Evolutionary conservation across 2,329 filamentous ascomycete species (phyloP).

Genomic region (Colletotrichum spaethianum): DNA sequence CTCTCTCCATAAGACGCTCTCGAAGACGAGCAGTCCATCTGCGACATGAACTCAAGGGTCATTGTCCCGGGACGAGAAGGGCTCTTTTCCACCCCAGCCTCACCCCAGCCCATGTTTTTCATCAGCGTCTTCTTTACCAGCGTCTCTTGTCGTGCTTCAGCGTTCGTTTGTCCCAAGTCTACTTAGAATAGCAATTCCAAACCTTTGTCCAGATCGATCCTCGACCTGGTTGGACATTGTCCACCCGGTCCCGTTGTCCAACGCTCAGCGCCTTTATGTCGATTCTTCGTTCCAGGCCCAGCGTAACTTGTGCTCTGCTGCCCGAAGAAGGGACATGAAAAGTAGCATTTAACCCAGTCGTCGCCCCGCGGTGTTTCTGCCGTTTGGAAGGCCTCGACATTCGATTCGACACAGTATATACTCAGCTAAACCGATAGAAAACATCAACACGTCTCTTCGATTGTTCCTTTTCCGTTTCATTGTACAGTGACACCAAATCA

Average conservation of each 20-base stretch:
- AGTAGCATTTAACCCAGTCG: neutral
- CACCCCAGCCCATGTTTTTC: neutral
- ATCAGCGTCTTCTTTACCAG: neutral
- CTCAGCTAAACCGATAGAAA: neutral
- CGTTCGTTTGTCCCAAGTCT: neutral
- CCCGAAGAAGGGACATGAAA: neutral
- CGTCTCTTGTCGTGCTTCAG: neutral
- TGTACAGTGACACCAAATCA: neutral
- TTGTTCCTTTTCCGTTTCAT: neutral
- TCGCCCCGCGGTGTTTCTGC: neutral
- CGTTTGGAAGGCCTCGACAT: neutral
- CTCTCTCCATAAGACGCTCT: neutral
- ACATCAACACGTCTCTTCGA: neutral
- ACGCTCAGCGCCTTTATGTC: neutral
- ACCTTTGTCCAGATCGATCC: neutral
- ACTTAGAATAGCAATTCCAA: slow-evolving; percentile 5
- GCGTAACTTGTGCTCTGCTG: neutral
- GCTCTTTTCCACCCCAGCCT: neutral
- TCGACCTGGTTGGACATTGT: neutral
- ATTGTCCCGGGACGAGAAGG: neutral
- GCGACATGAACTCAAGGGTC: too few relatives aligned
- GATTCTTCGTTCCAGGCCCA: neutral
- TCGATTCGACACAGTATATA: neutral
- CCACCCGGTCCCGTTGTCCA: neutral
- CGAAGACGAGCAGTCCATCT: neutral